phyloP scores from a whole-genome alignment of 1,284 basidiomycete genomes.

The Meripilus lineatus region DNA sequence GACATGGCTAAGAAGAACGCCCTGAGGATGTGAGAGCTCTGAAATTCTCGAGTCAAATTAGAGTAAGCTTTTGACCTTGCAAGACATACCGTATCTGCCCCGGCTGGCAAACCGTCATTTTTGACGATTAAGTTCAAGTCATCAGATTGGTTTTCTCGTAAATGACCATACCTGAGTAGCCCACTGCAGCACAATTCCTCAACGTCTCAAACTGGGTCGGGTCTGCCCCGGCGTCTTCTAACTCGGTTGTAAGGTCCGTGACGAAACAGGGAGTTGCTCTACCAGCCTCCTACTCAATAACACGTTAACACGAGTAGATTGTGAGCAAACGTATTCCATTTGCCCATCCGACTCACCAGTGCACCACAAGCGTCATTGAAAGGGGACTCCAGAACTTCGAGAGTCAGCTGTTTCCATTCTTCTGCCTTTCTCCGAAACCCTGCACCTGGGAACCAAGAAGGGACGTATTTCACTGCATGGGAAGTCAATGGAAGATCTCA shows the following conservation, averaged over 20 bases:
- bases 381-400: conserved; percentile 27
- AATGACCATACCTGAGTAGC: neutral
- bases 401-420: conserved; percentile 28
- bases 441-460: conserved; percentile 43
- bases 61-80: neutral
- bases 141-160: neutral
- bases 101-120: conserved; percentile 1
- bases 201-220: no score
- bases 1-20: conserved; percentile 27
- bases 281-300: neutral
- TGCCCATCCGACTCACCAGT: no score
- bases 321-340: conserved; percentile 10
- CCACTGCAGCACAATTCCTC: conserved; percentile 2
- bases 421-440: conserved; percentile 43
- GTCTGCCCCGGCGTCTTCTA: neutral
- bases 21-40: conserved; percentile 7
- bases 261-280: conserved; percentile 1
- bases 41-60: no score
- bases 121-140: neutral
- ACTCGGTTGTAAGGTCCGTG: neutral
- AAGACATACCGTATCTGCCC: neutral
- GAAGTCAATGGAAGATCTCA: no score
- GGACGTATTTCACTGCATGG: conserved; percentile 38
- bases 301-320: neutral
- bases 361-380: conserved; percentile 28